Base-by-base conservation (phyloP, 768 basidiomycete species). In the Serpula lacrymans region DNA sequence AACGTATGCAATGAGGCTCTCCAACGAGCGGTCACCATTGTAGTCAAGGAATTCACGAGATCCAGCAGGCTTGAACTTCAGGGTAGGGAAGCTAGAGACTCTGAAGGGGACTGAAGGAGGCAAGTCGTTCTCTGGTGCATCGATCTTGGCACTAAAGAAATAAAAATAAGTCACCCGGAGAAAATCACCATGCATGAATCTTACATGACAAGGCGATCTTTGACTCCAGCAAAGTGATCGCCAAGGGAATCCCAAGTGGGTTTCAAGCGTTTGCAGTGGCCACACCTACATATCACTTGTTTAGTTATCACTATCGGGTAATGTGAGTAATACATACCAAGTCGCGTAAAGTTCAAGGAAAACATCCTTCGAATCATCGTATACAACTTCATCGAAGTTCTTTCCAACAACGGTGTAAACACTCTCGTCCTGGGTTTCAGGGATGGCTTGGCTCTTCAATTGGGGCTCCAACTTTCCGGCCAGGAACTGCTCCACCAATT, bases 301-400 rank as follows among this genome's bases (percentile, higher is more conserved):
- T 44, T 14, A 39, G n/a, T 26, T 16, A 16, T n/a, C n/a, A n/a
- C 8, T 0, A 29, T 8, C 26, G 21, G 22, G 33, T 22, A 7
- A 42, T 20, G 14, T 7, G 12, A 6, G 46, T 47, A 48, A 52
- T 25, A 64, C 83, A 31, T 63, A 94, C 96, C 96, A 99, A 35
- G 91, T 80, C 34, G 96, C 96, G 55, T 89, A 97, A 67, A 99
- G 94, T 67, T 98, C 95, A 50, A 97, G 73, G 55, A 99, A 92
- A 54, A 97, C 84, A 59, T 98, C 94, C 70, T 96, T 96, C 43
- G 70, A 69, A 48, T 92, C 87, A 57, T 96, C 89, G 46, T 78
- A 81, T 24, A 89, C 84, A 37, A 93, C 71, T 37, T 89, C 69
- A 2, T 98, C 91, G 50, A 97, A 98, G 50, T 85, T 80, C 63